Conservation (phyloP, 805 yeast species). For the Candida insectorum region DNA sequence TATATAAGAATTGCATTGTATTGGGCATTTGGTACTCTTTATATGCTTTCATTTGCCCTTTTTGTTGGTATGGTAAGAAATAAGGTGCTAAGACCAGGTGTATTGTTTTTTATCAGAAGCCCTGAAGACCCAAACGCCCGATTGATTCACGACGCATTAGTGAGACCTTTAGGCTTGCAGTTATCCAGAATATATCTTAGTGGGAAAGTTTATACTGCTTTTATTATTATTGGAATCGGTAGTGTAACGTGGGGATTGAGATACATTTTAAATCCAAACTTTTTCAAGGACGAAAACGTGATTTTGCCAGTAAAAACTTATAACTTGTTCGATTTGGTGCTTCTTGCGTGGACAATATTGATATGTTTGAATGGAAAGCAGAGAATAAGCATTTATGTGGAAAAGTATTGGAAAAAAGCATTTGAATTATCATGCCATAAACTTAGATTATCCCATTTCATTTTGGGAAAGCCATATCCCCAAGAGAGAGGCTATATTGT, state of each 20-base stretch:
- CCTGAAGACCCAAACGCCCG: constrained; percentile 92
- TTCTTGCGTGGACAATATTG: constrained; percentile 5
- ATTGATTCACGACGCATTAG: constrained; percentile 81
- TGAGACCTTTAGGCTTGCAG: constrained; percentile 71
- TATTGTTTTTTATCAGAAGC: constrained; percentile 83
- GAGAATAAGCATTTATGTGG: constrained; percentile 28
- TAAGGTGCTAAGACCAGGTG: constrained; percentile 78
- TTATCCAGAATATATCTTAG: constrained; percentile 69
- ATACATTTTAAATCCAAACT: constrained; percentile 14
- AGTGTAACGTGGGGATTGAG: constrained; percentile 50
- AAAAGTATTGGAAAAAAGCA: constrained; percentile 58
- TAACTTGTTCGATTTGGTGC: constrained; percentile 9
- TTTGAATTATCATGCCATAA: constrained; percentile 53
- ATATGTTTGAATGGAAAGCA: constrained; percentile 1
- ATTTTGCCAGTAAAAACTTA: constrained; percentile 24
- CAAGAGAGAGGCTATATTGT: constrained; percentile 68
- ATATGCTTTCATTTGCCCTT: constrained; percentile 84
- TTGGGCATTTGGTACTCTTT: constrained; percentile 77
- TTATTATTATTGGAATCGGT: constrained; percentile 76
- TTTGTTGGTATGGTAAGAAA: constrained; percentile 82
- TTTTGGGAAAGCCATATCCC: constrained; percentile 58
- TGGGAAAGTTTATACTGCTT: constrained; percentile 67
- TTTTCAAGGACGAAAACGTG: constrained; percentile 12
- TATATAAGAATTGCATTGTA: constrained; percentile 24
- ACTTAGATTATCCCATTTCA: constrained; percentile 78